phyloP scores from a whole-genome alignment of 495 filamentous ascomycete species.

The Penicillium cataractarum region DNA sequence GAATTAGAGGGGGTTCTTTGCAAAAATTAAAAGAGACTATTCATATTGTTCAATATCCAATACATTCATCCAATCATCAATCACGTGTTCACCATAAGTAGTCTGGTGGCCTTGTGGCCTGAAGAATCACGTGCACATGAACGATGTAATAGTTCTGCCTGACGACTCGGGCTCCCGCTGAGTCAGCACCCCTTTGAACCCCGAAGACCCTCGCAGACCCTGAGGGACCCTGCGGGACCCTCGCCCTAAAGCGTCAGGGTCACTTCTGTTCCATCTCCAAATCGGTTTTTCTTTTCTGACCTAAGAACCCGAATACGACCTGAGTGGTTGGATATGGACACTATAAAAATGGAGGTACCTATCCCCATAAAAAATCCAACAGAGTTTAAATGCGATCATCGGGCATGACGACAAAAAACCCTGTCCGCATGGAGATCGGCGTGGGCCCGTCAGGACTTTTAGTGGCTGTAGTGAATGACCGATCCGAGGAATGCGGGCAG shows the following conservation, averaged over 20 bases:
- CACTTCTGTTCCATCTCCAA: too few relatives aligned
- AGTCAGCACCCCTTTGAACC: neutral
- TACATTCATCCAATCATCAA: neutral
- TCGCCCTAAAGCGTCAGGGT: neutral
- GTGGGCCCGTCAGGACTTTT: neutral
- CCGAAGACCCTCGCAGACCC: neutral
- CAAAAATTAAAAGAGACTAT: neutral
- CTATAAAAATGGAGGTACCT: neutral
- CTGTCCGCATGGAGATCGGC: neutral
- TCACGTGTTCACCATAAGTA: too few relatives aligned
- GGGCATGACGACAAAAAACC: neutral
- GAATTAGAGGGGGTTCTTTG: neutral
- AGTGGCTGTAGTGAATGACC: neutral
- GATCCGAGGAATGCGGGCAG: constrained; percentile 11
- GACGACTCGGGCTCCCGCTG: neutral
- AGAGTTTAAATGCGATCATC: constrained; percentile 3
- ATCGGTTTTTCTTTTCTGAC: too few relatives aligned
- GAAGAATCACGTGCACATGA: neutral
- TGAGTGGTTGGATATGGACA: neutral
- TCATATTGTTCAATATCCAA: neutral
- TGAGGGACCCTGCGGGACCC: neutral
- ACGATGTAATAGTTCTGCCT: neutral
- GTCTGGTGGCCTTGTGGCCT: neutral
- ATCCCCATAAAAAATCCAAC: neutral
- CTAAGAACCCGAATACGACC: too few relatives aligned